Percentiles rank a stretch among this genome's conserved stretches.
Evolutionary conservation across 805 yeast genomes (phyloP).

Genomic region (Lipomyces yamadae): DNA sequence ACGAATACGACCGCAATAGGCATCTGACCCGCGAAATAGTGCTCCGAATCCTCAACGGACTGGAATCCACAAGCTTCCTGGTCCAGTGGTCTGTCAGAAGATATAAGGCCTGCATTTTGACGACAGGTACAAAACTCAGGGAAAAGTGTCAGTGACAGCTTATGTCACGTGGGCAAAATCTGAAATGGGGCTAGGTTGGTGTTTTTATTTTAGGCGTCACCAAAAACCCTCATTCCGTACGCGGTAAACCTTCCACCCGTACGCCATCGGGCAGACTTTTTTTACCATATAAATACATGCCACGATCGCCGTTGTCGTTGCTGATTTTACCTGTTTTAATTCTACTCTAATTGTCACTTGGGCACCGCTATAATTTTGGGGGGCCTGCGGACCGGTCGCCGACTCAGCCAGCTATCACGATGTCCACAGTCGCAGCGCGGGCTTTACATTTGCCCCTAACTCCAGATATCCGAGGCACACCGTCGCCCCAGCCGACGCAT

Average conservation of each 20-base stretch:
- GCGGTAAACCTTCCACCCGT: not conserved
- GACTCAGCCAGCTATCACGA: not conserved
- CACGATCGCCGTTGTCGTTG: too few species aligned
- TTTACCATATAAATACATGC: too few species aligned
- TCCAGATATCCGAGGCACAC: slow-evolving; percentile 20
- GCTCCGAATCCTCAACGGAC: too few species aligned
- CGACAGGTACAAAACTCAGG: not conserved
- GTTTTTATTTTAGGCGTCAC: not conserved
- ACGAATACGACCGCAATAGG: too few species aligned
- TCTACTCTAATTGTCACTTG: not conserved
- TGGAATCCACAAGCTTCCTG: too few species aligned
- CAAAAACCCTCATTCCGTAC: not conserved
- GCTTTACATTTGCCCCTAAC: slow-evolving; percentile 8
- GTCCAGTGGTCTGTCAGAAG: too few species aligned
- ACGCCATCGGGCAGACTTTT: too few species aligned
- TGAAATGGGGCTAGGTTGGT: not conserved
- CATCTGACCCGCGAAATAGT: too few species aligned
- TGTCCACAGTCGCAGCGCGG: slow-evolving; percentile 2
- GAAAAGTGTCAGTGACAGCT: not conserved
- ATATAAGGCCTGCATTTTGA: too few species aligned
- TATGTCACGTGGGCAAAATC: not conserved
- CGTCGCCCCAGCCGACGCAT: slow-evolving; percentile 33
- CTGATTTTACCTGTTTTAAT: too few species aligned
- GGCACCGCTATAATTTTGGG: not conserved
- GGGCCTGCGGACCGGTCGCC: not conserved